Evolutionary conservation across 805 yeast genomes (phyloP), one percentile per base, ranked within the genome.

Genomic region (Sungouiozyma intestinalis): DNA sequence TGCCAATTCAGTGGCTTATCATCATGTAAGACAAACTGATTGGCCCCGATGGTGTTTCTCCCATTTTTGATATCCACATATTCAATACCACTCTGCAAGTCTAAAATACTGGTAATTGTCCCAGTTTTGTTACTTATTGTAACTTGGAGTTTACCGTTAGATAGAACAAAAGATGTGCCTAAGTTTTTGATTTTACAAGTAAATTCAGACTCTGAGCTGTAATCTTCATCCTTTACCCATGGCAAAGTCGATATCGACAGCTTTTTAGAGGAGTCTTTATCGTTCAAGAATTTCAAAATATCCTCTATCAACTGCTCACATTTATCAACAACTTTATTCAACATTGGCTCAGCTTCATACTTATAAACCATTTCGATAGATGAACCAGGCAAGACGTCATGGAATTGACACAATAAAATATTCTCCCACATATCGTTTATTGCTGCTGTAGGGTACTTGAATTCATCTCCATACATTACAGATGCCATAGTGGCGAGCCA

Each of bases 341-440:
- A 71, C 75, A 85, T 79, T 27, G 90, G 88, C 56, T 79, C 75
- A 8, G 90, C 97, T 53, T 83, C 92, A 52, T 86, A 87, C 39
- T 75, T 78, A 57, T 92, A 90, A 13, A 92, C 96, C 78, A 85
- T 77, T 48, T 86, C 95, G 54, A 90, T 90, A 63, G 95, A 85
- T 4, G 94, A 81, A 2, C 98, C 98, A 2, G 98, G 98, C 40
- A 92, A 70, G n/a, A 90, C 97, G 66, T 90, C 98, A 62, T 90
- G 98, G 67, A 90, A 90, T 60, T 90, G 97, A 58, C 95, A 87
- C 43, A 92, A 67, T 47, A 87, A 76, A 16, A 90, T 77, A 60
- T 85, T 79, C 59, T 86, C 90, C 98, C 98, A 90, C 46, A 90
- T 61, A 2, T 65, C 70, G 47, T 79, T 77, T 36, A 90, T 71